Percentiles rank a stretch among this genome's conserved stretches.
Conservation (phyloP, 2,329 filamentous ascomycete genomes). For the Colletotrichum nymphaeae region DNA sequence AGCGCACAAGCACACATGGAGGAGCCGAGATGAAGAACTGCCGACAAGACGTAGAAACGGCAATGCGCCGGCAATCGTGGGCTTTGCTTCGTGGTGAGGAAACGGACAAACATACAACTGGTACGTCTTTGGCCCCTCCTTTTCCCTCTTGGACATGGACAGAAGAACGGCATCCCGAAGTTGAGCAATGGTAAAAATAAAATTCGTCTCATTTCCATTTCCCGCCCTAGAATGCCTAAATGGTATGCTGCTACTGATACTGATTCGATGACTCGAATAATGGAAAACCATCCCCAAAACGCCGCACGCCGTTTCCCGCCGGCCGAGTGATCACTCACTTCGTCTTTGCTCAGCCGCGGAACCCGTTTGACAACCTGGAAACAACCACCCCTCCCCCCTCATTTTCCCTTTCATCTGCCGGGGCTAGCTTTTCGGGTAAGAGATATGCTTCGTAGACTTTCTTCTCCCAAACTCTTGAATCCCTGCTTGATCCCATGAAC, state of each 20-base stretch:
- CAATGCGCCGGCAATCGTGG: not conserved
- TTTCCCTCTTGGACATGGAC: not conserved
- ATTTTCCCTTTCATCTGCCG: not conserved
- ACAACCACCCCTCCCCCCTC: not conserved
- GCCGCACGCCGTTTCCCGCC: slow-evolving; percentile 24
- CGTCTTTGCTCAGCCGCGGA: slow-evolving; percentile 2
- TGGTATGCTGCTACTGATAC: not conserved
- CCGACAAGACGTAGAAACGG: not conserved
- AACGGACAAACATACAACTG: not conserved
- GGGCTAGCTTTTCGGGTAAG: slow-evolving; percentile 2
- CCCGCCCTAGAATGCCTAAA: not conserved
- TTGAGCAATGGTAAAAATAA: not conserved
- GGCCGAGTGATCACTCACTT: not conserved
- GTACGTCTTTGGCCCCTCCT: not conserved
- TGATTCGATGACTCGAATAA: not conserved
- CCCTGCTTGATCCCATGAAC: not conserved
- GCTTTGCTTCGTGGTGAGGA: not conserved
- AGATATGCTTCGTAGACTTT: slow-evolving; percentile 3
- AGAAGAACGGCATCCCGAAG: not conserved
- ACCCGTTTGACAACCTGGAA: not conserved
- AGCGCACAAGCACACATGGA: not conserved
- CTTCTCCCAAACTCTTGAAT: not conserved
- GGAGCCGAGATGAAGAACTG: not conserved
- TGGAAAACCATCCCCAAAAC: slow-evolving; percentile 14
- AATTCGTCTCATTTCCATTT: slow-evolving; percentile 3